phyloP scores from a whole-genome alignment of 768 basidiomycete species.

The Fomitopsis serialis region DNA sequence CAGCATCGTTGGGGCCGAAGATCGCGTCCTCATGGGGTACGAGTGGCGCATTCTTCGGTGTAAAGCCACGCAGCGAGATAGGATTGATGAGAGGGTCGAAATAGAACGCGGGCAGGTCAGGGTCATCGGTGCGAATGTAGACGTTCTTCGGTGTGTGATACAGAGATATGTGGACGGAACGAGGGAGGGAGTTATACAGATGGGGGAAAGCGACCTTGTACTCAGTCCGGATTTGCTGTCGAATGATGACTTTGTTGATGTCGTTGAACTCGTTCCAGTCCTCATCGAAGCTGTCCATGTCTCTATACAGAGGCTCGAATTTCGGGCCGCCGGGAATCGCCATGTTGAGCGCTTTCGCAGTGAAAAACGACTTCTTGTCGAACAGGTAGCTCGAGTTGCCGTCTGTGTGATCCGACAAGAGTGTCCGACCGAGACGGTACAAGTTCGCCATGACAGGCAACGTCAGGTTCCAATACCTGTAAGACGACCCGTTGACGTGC shows the following conservation, averaged over 20 bases:
- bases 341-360: conserved; percentile 95
- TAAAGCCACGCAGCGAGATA: conserved; percentile 84
- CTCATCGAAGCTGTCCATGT: conserved; percentile 96
- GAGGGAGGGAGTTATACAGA: conserved; percentile 95
- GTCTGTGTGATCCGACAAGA: conserved; percentile 91
- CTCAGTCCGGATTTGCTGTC: conserved; percentile 96
- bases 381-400: conserved; percentile 89
- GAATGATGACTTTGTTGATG: conserved; percentile 99
- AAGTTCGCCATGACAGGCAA: conserved; percentile 96
- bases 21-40: conserved; percentile 89
- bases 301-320: conserved; percentile 95
- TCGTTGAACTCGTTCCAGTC: conserved; percentile 99
- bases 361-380: conserved; percentile 97
- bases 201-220: conserved; percentile 99
- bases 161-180: conserved; percentile 85
- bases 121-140: conserved; percentile 98
- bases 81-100: conserved; percentile 99
- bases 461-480: conserved; percentile 88
- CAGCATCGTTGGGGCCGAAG: conserved; percentile 82
- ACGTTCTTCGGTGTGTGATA: conserved; percentile 97
- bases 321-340: conserved; percentile 98
- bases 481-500: conserved; percentile 89
- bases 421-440: conserved; percentile 90
- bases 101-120: conserved; percentile 98
- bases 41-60: conserved; percentile 75